These are phyloP conservation scores for Larix kaempferi DNA, from an alignment of 75 land plant genomes.

Conservation along the genomic window DNA sequence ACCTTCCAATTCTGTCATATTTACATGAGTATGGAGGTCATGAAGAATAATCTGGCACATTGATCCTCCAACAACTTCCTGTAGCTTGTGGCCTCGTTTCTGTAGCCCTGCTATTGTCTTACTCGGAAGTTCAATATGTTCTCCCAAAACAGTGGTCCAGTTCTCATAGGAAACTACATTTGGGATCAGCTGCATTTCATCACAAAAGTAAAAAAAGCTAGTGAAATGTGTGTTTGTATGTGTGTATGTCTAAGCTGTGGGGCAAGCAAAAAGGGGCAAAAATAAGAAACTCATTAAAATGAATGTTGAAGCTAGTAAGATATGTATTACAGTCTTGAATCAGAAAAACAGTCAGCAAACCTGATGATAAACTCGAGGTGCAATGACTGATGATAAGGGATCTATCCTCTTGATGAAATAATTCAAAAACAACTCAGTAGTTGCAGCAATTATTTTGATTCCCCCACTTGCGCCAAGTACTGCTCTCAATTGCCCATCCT, in stretches of 20 bases:
- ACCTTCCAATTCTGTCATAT: conserved; percentile 11
- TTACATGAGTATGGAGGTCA: conserved; percentile 23
- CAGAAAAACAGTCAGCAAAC: conserved; percentile 14
- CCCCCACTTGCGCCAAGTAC: conserved; percentile 89
- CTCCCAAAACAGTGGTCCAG: conserved; percentile 73
- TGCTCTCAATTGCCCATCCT: conserved; percentile 60
- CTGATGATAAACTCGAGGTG: conserved; percentile 75
- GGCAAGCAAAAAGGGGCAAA: not conserved
- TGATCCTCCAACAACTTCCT: conserved; percentile 33
- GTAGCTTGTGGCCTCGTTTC: conserved; percentile 59
- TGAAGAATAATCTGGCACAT: conserved; percentile 78
- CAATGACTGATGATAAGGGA: conserved; percentile 53
- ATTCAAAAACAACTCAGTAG: conserved; percentile 63
- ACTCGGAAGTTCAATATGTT: conserved; percentile 54
- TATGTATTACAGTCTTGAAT: not conserved
- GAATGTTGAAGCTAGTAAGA: not conserved
- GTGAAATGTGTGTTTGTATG: not conserved
- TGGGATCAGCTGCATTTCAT: conserved; percentile 70
- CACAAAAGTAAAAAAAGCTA: not conserved
- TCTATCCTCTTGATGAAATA: conserved; percentile 46
- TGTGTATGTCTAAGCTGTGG: not conserved
- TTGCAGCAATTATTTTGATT: conserved; percentile 57
- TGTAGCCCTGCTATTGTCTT: conserved; percentile 25
- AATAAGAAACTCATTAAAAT: not conserved
- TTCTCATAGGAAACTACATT: conserved; percentile 70